Evolutionary conservation across 495 filamentous ascomycete genomes (phyloP), one percentile per base, ranked within the genome.

Genomic region (Neurospora sublineolata): DNA sequence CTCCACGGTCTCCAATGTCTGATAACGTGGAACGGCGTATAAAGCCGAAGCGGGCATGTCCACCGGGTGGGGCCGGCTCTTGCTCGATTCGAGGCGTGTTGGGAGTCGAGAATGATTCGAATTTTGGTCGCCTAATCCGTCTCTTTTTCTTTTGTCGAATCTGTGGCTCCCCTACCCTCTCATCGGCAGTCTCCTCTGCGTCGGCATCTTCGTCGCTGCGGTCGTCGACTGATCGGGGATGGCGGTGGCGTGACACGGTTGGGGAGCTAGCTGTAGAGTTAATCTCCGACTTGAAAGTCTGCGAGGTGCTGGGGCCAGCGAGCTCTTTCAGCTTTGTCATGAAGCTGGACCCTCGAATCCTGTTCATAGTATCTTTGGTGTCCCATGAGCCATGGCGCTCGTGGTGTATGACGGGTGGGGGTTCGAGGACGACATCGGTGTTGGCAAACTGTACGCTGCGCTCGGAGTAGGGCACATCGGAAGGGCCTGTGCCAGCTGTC

Each of bases 181-280:
- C 88, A 67, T 86, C 87, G 9, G 84, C 84, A 18, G 86, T 94
- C 76, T 92, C 89, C 76, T 93, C 91, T 11, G 89, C 91, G 79
- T 94, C 91, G 5, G 91, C 91, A 81, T 93, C 91, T 7, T 77
- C 79, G 75, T 90, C 89, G 70, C 89, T 90, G 2, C 91, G 87
- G 74, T 91, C 89, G 58, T 87, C 81, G 40, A 87, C 77, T 3
- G 86, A 84, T 46, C 87, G 83, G 30, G 87, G 79, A 16, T 79
- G 69, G 20, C 83, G 78, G 36, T 81, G 78, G 41, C 83, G 86
- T 69, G 80, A 84, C 68, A 86, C 79, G 69, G 81, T 80, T 11
- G 80, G 85, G 37, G 80, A 88, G 69, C 82, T 87, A 68, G 73
- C 74, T 27, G 78, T 74, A 16, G 81, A 85, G 38, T 81, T 71